Percentiles rank a stretch among this genome's conserved stretches.
Conservation (phyloP, 371 early-diverging fungal genomes). For the Rhizomucor miehei region DNA sequence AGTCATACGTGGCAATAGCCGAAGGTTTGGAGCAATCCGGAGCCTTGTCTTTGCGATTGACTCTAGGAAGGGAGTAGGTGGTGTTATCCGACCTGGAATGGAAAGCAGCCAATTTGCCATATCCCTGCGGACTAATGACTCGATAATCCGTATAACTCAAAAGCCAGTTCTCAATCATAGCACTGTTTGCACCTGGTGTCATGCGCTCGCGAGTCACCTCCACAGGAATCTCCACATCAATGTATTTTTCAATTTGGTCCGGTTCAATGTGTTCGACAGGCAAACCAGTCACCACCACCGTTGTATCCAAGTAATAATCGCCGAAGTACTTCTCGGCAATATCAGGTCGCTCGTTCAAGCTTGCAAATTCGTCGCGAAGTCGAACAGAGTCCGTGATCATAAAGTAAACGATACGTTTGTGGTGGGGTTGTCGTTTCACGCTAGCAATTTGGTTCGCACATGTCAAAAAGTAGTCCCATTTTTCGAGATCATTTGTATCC, state of each 20-base stretch:
- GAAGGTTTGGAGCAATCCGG: conserved; percentile 25
- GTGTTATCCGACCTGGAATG: conserved; percentile 34
- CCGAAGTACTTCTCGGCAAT: conserved; percentile 9
- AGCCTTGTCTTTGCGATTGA: conserved; percentile 12
- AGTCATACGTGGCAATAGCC: conserved; percentile 28
- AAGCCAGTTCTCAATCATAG: conserved; percentile 40
- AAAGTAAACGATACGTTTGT: conserved; percentile 41
- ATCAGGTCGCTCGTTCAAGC: conserved; percentile 17
- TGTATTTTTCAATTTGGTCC: conserved; percentile 27
- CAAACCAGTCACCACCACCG: conserved; percentile 22
- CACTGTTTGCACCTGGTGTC: conserved; percentile 28
- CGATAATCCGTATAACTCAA: conserved; percentile 29
- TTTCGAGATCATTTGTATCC: conserved; percentile 29
- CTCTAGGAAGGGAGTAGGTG: conserved; percentile 36
- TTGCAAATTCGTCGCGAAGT: conserved; percentile 39
- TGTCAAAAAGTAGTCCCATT: conserved; percentile 44
- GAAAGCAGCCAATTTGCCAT: conserved; percentile 42
- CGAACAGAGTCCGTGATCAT: conserved; percentile 41
- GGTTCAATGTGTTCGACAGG: conserved; percentile 34
- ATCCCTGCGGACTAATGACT: conserved; percentile 38
- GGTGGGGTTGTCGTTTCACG: conserved; percentile 31
- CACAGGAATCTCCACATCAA: conserved; percentile 18
- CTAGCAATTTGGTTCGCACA: conserved; percentile 43
- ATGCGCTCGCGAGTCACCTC: conserved; percentile 20
- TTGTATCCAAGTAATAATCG: background rate